These are phyloP conservation scores for Rhododendron vialii DNA, from an alignment of 148 eudicot genomes.

Conservation along the genomic window DNA sequence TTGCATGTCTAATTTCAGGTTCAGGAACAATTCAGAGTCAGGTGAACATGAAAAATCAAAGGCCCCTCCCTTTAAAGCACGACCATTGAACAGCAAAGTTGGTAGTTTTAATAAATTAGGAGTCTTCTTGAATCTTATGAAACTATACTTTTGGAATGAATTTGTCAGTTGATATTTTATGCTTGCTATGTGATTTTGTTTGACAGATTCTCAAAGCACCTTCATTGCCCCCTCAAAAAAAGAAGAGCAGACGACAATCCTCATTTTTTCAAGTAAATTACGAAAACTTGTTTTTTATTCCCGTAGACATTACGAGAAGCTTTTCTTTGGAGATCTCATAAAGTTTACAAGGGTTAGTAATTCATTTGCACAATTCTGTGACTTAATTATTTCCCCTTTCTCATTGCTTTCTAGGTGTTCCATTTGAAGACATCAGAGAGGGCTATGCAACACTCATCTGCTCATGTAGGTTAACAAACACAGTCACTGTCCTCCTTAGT, in stretches of 20 bases:
- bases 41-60: conserved; percentile 25
- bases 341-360: neutral
- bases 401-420: conserved; percentile 49
- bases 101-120: conserved; percentile 18
- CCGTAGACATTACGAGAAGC: neutral
- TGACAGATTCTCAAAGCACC: conserved; percentile 46
- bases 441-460: conserved; percentile 48
- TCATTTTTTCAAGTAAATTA: conserved; percentile 44
- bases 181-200: neutral
- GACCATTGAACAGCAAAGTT: conserved; percentile 49
- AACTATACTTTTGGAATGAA: conserved; percentile 5
- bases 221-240: conserved; percentile 27
- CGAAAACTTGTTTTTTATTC: neutral
- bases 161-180: neutral
- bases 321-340: neutral
- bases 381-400: neutral
- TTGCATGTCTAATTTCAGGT: conserved; percentile 34
- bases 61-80: conserved; percentile 28
- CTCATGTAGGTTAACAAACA: conserved; percentile 30
- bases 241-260: conserved; percentile 34
- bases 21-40: conserved; percentile 33
- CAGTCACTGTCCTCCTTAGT: neutral
- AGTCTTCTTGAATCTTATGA: neutral
- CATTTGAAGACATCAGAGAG: conserved; percentile 65
- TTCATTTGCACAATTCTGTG: neutral